Percentiles rank a stretch among this genome's conserved stretches.
Conservation (phyloP, 306 rosid genomes). For the Prosopis cineraria region DNA sequence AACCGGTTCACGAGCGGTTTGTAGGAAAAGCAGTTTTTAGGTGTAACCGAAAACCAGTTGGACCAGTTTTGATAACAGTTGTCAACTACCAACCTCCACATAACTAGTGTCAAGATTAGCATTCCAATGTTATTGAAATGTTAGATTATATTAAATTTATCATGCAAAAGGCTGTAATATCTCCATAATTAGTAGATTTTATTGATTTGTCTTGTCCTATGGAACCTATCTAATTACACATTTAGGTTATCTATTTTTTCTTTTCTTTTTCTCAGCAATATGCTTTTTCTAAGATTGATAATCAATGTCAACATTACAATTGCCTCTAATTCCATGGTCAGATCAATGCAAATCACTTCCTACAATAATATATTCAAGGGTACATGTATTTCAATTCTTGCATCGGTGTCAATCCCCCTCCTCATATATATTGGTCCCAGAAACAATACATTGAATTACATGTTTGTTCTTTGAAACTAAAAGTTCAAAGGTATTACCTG, state of each 20-base stretch:
- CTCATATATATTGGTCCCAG: neutral
- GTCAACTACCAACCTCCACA: neutral
- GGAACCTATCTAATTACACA: neutral
- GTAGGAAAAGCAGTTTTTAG: too few species aligned
- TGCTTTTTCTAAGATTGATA: neutral
- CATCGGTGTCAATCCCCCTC: neutral
- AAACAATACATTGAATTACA: neutral
- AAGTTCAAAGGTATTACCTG: slow-evolving; percentile 59
- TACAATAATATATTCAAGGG: neutral
- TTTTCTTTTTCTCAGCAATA: too few species aligned
- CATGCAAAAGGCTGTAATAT: neutral
- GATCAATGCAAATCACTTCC: neutral
- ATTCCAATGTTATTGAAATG: neutral
- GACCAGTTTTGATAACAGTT: too few species aligned
- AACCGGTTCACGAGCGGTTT: too few species aligned
- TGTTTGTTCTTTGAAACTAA: neutral
- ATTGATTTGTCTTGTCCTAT: neutral
- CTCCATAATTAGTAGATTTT: neutral
- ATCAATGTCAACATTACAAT: neutral
- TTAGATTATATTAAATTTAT: too few species aligned
- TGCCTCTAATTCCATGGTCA: neutral
- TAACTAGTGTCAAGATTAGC: neutral
- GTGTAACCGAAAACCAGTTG: too few species aligned
- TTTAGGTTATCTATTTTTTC: neutral
- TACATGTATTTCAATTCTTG: neutral